Conservation (phyloP, 495 filamentous ascomycete genomes). For the Hypoxylon lienhwacheense region DNA sequence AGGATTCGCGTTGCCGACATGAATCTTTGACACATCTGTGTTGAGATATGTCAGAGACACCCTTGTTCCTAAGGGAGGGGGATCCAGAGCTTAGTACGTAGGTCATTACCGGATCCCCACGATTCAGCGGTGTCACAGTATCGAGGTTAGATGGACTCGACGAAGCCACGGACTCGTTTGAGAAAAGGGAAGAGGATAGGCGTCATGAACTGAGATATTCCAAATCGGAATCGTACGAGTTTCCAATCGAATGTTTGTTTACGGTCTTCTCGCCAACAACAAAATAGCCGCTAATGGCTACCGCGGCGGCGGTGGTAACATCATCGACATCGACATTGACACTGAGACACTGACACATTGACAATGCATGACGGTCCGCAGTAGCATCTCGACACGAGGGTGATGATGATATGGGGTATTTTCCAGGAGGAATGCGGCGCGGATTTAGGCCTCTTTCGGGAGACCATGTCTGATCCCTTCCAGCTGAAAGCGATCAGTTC, state of each 20-base stretch:
- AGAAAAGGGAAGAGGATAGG: background rate
- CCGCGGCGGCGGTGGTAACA: constrained; percentile 18
- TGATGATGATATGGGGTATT: constrained; percentile 1
- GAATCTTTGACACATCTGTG: too few species aligned
- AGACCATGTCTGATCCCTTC: constrained; percentile 19
- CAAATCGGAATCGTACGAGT: constrained; percentile 19
- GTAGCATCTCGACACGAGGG: constrained; percentile 13
- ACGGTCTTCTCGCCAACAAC: constrained; percentile 9
- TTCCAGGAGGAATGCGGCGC: constrained; percentile 10
- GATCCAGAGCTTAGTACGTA: background rate
- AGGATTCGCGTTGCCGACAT: too few species aligned
- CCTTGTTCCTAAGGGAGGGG: background rate
- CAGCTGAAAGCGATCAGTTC: constrained; percentile 12
- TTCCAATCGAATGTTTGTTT: constrained; percentile 27
- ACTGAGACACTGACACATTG: too few species aligned
- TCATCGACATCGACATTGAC: background rate
- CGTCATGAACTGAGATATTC: constrained; percentile 10
- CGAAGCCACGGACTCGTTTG: background rate
- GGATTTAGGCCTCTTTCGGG: constrained; percentile 22
- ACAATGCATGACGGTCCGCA: constrained; percentile 36
- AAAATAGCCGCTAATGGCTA: constrained; percentile 20
- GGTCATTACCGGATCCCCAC: background rate
- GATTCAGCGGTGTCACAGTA: constrained; percentile 5
- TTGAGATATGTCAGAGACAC: too few species aligned
- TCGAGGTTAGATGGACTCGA: background rate